Evolutionary conservation across 2,329 filamentous ascomycete species (phyloP).

Genomic region (Beauveria australis): DNA sequence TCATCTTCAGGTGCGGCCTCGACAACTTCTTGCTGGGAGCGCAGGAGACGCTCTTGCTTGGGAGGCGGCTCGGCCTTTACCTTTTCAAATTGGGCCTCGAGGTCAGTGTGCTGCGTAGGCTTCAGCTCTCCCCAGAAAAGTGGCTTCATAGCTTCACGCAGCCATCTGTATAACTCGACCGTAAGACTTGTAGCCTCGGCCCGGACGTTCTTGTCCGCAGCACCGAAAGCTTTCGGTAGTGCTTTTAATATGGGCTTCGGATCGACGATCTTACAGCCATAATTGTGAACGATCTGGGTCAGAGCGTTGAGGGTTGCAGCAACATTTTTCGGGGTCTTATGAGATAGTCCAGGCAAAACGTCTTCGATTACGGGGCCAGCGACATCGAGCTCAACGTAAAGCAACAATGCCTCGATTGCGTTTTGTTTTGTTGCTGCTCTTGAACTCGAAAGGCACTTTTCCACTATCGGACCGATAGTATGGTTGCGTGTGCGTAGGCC

Average conservation of each 20-base stretch:
- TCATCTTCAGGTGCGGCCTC: constrained; percentile 55
- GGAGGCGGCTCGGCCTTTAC: constrained; percentile 79
- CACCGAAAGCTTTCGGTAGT: constrained; percentile 84
- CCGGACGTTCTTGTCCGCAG: constrained; percentile 96
- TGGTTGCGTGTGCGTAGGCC: constrained; percentile 67
- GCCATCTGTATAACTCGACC: constrained; percentile 93
- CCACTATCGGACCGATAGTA: constrained; percentile 71
- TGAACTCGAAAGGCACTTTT: constrained; percentile 85
- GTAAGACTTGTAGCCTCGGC: constrained; percentile 86
- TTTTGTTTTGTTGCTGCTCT: constrained; percentile 83
- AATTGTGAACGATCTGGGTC: constrained; percentile 82
- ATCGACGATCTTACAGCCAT: constrained; percentile 88
- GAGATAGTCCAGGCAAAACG: constrained; percentile 69
- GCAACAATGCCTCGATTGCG: constrained; percentile 74
- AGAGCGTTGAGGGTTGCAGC: constrained; percentile 63
- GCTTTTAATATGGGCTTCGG: constrained; percentile 85
- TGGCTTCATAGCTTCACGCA: constrained; percentile 95
- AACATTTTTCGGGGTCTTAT: constrained; percentile 88
- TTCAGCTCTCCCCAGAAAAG: constrained; percentile 96
- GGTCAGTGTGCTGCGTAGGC: constrained; percentile 85
- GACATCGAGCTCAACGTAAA: constrained; percentile 85
- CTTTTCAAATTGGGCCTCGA: constrained; percentile 90
- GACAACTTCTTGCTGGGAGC: constrained; percentile 79
- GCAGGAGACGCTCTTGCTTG: constrained; percentile 82
- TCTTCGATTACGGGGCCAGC: constrained; percentile 84